phyloP scores from a whole-genome alignment of 345 rosid genomes.

The Salix caprea region DNA sequence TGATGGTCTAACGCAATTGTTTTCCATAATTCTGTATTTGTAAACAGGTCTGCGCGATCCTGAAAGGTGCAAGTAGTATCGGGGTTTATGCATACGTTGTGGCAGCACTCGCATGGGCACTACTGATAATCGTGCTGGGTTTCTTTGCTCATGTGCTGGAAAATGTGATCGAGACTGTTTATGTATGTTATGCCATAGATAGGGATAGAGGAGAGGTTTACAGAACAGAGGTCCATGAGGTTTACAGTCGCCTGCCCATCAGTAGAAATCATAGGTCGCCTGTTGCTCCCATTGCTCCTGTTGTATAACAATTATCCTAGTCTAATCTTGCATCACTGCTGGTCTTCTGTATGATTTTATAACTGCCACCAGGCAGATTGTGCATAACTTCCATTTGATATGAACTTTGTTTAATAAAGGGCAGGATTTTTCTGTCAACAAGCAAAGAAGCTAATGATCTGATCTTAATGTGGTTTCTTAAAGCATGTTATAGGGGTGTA shows the following conservation, averaged over 20 bases:
- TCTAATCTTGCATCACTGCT: conserved; percentile 6
- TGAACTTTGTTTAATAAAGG: conserved; percentile 35
- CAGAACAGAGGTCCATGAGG: conserved; percentile 82
- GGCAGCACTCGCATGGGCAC: conserved; percentile 56
- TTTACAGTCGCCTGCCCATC: conserved; percentile 69
- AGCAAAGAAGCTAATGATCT: background rate
- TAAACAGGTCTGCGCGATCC: conserved; percentile 61
- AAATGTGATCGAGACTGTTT: conserved; percentile 75
- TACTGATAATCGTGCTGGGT: conserved; percentile 51
- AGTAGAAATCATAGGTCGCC: conserved; percentile 53
- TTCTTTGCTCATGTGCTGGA: conserved; percentile 80
- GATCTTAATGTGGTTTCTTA: background rate
- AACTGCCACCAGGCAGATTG: conserved; percentile 22
- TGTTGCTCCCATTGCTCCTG: conserved; percentile 26
- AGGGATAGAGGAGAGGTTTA: conserved; percentile 79
- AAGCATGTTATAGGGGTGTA: background rate
- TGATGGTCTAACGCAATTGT: background rate
- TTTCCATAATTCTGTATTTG: background rate
- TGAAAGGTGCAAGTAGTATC: conserved; percentile 55
- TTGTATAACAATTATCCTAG: conserved; percentile 31
- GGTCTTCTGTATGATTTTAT: conserved; percentile 13
- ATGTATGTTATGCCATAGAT: conserved; percentile 79
- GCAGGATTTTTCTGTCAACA: background rate
- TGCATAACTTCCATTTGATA: conserved; percentile 22
- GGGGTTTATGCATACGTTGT: conserved; percentile 57